phyloP scores from a whole-genome alignment of 805 yeast genomes.

The Zygotorulaspora florentina region DNA sequence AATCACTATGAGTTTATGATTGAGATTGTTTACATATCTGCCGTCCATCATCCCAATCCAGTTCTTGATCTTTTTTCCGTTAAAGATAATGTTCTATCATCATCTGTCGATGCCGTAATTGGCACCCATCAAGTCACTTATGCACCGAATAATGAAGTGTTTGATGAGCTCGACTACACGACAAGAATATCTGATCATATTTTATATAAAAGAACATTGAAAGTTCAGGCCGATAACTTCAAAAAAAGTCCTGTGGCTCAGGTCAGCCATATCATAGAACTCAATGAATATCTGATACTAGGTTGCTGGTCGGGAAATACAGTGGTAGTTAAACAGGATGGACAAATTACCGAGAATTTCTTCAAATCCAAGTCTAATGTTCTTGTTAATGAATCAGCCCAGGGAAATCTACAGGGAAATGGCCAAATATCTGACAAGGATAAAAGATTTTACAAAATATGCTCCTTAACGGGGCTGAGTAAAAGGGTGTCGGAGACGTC shows the following conservation, averaged over 20 bases:
- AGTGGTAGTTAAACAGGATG: slow-evolving; percentile 7
- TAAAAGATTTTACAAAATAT: slow-evolving; percentile 4
- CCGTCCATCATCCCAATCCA: slow-evolving; percentile 30
- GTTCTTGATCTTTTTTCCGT: slow-evolving; percentile 16
- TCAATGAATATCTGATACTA: slow-evolving; percentile 9
- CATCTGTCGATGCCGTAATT: slow-evolving; percentile 20
- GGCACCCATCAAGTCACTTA: slow-evolving; percentile 11
- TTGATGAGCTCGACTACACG: neutral
- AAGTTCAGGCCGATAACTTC: neutral
- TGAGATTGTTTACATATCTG: slow-evolving; percentile 24
- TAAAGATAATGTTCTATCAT: slow-evolving; percentile 16
- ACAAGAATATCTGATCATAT: neutral
- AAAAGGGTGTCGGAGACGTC: neutral
- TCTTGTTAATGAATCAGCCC: slow-evolving; percentile 22
- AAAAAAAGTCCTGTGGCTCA: slow-evolving; percentile 10
- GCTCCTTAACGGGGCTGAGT: slow-evolving; percentile 2
- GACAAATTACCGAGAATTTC: slow-evolving; percentile 1
- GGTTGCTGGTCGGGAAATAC: slow-evolving; percentile 28
- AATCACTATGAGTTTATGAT: neutral
- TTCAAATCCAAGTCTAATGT: slow-evolving; percentile 24
- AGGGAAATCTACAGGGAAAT: slow-evolving; percentile 21
- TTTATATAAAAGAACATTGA: neutral
- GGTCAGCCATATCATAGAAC: slow-evolving; percentile 15
- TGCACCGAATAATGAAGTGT: neutral
- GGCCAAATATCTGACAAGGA: slow-evolving; percentile 4